Base-by-base conservation (phyloP, 169 alveolate species). In the Toxoplasma gondii region DNA sequence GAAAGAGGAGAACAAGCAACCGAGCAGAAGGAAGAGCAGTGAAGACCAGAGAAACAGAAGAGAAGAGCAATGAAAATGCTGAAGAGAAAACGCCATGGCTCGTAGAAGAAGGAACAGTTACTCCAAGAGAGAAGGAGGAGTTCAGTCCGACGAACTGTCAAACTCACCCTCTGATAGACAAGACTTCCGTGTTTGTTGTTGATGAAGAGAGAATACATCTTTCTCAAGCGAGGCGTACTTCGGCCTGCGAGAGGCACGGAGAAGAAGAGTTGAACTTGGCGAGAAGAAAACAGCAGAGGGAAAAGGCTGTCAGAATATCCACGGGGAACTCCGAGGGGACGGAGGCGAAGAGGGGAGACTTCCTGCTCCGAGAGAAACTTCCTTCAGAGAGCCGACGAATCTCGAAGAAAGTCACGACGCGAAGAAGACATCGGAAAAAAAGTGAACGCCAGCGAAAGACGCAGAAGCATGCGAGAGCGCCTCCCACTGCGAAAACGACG, bases 121-220 rank as follows among this genome's bases (percentile, higher is more conserved):
- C 22, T n/a, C 22, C 19, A 2, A 16, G 84, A 36, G 84, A n/a
- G 84, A 36, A 74, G 84, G n/a, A 74, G 31, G 84, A 2, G 43
- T 12, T 17, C 43, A n/a, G 84, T 44, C 41, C 2, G 24, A 17
- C 1, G 49, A n/a, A 12, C 24, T 24, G 39, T 4, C 4, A 49
- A 49, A 80, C 96, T 92, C 83, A 98, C 99, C 97, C 97, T 97
- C 94, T 98, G 98, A 94, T 98, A 98, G 86, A 98, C 98, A 91
- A 98, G 94, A 88, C 98, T 97, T 70, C 99, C 99, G 97, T 98
- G 98, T 95, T 98, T 97, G 97, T 98, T 98, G 83, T 98, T 98
- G 91, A 98, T 98, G 93, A 97, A 98, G 38, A 98, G 98, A 45
- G 99, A 97, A 93, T 96, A 96, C 97, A 96, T 96, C 80, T 87